These are phyloP conservation scores for Colletotrichum navitas DNA, from an alignment of 2,329 filamentous ascomycete genomes.

Conservation along the genomic window DNA sequence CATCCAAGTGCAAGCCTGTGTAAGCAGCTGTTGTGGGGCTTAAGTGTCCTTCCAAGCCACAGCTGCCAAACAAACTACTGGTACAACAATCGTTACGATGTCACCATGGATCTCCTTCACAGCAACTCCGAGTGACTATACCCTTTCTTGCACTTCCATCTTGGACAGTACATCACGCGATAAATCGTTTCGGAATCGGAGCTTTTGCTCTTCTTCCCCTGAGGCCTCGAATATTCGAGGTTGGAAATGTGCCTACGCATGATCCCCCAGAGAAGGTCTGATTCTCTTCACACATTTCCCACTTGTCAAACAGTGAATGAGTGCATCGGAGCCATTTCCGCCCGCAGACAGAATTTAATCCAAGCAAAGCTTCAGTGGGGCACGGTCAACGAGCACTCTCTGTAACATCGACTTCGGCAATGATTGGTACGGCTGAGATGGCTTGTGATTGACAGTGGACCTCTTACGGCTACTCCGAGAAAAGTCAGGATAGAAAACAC, in stretches of 20 bases:
- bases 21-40: background rate
- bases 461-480: constrained; percentile 20
- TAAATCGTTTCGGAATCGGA: background rate
- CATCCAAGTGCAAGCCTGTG: background rate
- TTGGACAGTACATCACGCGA: background rate
- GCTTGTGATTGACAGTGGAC: constrained; percentile 11
- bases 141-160: background rate
- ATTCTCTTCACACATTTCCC: background rate
- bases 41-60: background rate
- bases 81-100: background rate
- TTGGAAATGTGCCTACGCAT: background rate
- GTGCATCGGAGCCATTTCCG: constrained; percentile 29
- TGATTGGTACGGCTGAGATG: constrained; percentile 29
- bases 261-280: background rate
- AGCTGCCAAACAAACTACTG: background rate
- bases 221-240: background rate
- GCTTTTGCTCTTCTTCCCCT: too few relatives aligned
- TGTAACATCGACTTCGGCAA: background rate
- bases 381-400: background rate
- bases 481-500: constrained; percentile 12
- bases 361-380: constrained; percentile 14
- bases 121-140: background rate
- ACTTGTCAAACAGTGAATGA: background rate
- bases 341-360: background rate
- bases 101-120: background rate